Evolutionary conservation across 257 asterid species (phyloP), one percentile per base, ranked within the genome.

Genomic region (Solanum virginianum): DNA sequence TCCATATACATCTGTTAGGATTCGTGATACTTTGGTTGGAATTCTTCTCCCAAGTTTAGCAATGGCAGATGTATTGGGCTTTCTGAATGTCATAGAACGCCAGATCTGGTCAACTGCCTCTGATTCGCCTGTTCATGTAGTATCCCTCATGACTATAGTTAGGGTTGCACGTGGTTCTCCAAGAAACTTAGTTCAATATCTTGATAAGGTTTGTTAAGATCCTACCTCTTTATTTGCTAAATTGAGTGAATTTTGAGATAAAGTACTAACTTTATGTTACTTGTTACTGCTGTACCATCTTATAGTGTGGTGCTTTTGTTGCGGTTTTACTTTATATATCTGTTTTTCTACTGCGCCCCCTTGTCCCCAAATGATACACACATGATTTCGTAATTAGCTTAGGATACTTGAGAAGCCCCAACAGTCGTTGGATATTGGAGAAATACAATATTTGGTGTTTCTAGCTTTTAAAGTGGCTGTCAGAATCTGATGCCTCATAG

Each of bases 41-140:
- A 86, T 90, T 88, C 98, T 96, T 88, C 98, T 96, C 86, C 98
- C 98, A 60, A 94, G 97, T 88, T 90, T 96, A 85, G 98, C 98
- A 86, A 93, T 96, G 97, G 95, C 99, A 57, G 99, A 96, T 84
- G 88, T 94, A 87, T 88, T 90, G 62, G 97, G 95, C 69, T 96
- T 93, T 89, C 93, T 96, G 85, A 93, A 93, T 89, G 99, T 94
- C 84, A 92, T 95, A 49, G 97, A 95, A 90, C 91, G 95, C 83
- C 98, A 96, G 87, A 92, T 96, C 74, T 96, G 98, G 98, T 95
- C 99, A 70, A 96, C 99, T 82, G 99, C 99, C 85, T 96, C 99
- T 85, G 99, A 96, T 92, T 96, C 98, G 82, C 98, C 98, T 49
- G 98, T 96, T 88, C 99, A 96, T 88, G 93, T 87, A 39, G 97